phyloP scores from a whole-genome alignment of 73 alveolate species.

The Halteria grandinella region DNA sequence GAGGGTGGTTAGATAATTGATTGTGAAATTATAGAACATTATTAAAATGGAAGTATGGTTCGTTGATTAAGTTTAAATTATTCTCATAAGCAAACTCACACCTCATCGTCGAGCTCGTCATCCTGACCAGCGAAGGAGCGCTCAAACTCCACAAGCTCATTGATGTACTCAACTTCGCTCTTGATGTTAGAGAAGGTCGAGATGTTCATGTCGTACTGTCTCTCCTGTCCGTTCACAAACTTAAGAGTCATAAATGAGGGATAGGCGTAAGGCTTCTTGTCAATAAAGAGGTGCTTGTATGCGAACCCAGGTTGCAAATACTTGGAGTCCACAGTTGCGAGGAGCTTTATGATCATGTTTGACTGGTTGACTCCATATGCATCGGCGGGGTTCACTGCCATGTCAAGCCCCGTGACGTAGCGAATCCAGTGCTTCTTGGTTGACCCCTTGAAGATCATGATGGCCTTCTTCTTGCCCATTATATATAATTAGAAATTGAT shows the following conservation, averaged over 20 bases:
- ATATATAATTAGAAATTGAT: constrained; percentile 5
- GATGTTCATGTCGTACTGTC: constrained; percentile 10
- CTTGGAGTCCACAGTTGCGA: not conserved
- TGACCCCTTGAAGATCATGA: constrained; percentile 48
- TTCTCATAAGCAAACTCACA: too few relatives aligned
- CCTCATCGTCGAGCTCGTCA: constrained; percentile 43
- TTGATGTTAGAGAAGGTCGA: not conserved
- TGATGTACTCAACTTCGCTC: constrained; percentile 9
- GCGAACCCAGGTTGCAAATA: constrained; percentile 24
- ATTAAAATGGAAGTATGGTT: too few relatives aligned
- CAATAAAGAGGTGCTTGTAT: not conserved
- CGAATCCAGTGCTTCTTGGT: constrained; percentile 31
- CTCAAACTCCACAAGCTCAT: constrained; percentile 34
- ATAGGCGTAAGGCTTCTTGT: not conserved
- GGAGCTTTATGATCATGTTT: not conserved
- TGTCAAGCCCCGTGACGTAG: constrained; percentile 7
- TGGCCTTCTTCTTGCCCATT: constrained; percentile 57
- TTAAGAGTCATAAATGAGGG: constrained; percentile 14
- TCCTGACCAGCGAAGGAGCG: constrained; percentile 40
- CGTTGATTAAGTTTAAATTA: too few relatives aligned
- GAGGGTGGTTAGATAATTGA: too few relatives aligned
- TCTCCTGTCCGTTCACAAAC: constrained; percentile 44
- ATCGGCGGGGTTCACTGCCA: constrained; percentile 23
- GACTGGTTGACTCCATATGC: not conserved
- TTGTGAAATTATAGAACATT: too few relatives aligned